Evolutionary conservation across 345 rosid species (phyloP).

Genomic region (Arabis alpina): DNA sequence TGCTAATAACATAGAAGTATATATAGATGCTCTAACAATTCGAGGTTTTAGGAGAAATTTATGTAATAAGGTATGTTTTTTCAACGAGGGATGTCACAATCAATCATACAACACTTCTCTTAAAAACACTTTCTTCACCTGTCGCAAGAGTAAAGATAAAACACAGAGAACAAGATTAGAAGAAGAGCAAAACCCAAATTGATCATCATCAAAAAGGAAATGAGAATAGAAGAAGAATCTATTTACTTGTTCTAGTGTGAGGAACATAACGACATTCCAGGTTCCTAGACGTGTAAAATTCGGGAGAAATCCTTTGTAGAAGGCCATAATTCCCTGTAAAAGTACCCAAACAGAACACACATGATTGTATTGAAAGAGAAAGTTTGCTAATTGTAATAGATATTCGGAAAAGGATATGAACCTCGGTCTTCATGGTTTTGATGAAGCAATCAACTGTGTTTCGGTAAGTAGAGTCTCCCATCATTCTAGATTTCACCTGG

Average conservation of each 20-base stretch:
- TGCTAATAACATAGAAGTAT: slow-evolving; percentile 20
- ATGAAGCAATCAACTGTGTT: slow-evolving; percentile 90
- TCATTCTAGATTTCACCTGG: slow-evolving; percentile 99
- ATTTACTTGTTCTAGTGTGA: slow-evolving; percentile 88
- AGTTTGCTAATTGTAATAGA: neutral
- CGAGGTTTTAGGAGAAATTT: slow-evolving; percentile 18
- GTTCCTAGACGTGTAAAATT: slow-evolving; percentile 91
- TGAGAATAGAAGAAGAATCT: slow-evolving; percentile 25
- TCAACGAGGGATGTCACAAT: slow-evolving; percentile 11
- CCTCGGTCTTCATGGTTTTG: slow-evolving; percentile 91
- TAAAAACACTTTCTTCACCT: slow-evolving; percentile 72
- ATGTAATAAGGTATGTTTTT: slow-evolving; percentile 34
- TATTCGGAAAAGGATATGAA: slow-evolving; percentile 28
- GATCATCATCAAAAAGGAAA: slow-evolving; percentile 28
- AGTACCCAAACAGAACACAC: slow-evolving; percentile 30
- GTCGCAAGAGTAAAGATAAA: slow-evolving; percentile 33
- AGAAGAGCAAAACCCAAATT: slow-evolving; percentile 8
- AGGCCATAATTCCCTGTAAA: slow-evolving; percentile 78
- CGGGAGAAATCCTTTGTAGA: slow-evolving; percentile 92
- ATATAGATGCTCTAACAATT: slow-evolving; percentile 28
- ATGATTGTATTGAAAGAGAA: slow-evolving; percentile 14
- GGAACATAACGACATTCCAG: slow-evolving; percentile 94
- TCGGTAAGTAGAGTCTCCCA: slow-evolving; percentile 93
- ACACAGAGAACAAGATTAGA: slow-evolving; percentile 15
- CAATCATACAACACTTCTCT: slow-evolving; percentile 67